These are phyloP conservation scores for Tylopilus plumbeoviolaceoides DNA, from an alignment of 768 basidiomycete genomes.

Conservation along the genomic window DNA sequence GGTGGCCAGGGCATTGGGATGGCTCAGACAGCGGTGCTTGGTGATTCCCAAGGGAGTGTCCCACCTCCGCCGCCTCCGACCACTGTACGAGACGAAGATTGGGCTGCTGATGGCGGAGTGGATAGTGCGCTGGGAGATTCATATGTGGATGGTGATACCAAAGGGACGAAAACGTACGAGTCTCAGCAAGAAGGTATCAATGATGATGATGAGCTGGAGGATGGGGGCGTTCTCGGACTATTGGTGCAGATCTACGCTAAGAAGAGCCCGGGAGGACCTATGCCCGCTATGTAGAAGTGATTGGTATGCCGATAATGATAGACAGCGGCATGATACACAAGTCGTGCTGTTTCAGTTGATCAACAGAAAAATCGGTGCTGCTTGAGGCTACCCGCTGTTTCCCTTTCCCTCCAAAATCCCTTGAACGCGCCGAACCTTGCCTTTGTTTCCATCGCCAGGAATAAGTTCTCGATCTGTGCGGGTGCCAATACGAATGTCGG, in stretches of 20 bases:
- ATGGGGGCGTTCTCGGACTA: constrained; percentile 81
- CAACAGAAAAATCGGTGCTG: neutral
- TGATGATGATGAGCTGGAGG: constrained; percentile 64
- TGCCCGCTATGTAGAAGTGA: constrained; percentile 38
- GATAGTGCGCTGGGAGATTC: constrained; percentile 59
- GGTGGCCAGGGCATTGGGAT: constrained; percentile 38
- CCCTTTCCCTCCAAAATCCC: constrained; percentile 57
- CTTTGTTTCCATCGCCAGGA: constrained; percentile 68
- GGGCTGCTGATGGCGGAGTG: constrained; percentile 51
- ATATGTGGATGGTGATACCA: constrained; percentile 64
- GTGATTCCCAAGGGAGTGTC: constrained; percentile 69
- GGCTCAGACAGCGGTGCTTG: constrained; percentile 69
- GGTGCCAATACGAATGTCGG: constrained; percentile 95
- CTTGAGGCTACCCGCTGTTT: neutral
- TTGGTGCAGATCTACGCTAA: constrained; percentile 83
- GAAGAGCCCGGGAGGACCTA: constrained; percentile 42
- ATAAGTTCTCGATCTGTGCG: constrained; percentile 64
- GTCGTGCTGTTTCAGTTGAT: neutral
- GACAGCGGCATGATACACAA: neutral
- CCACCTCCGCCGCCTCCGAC: constrained; percentile 7
- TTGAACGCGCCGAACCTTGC: constrained; percentile 77
- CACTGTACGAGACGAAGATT: constrained; percentile 43
- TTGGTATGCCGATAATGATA: neutral
- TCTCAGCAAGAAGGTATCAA: constrained; percentile 47
- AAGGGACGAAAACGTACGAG: constrained; percentile 35